Conservation (phyloP, 2,329 filamentous ascomycete species). For the Aspergillus alliaceus region DNA sequence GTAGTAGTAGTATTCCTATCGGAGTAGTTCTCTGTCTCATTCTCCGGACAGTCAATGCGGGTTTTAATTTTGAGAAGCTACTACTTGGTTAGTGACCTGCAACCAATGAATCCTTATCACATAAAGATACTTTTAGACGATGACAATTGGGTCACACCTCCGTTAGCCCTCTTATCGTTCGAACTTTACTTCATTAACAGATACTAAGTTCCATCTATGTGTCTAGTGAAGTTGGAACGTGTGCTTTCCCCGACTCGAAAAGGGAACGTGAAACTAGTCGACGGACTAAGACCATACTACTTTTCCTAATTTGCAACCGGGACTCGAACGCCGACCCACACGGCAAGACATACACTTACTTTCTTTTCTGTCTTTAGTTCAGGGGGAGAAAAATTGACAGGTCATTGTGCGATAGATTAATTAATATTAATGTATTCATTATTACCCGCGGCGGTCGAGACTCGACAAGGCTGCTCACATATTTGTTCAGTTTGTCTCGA, state of each 20-base stretch:
- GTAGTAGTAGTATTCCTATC: too few species aligned
- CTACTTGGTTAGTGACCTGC: background rate
- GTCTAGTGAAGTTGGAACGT: background rate
- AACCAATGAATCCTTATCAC: background rate
- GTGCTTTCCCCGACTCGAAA: background rate
- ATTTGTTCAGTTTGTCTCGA: background rate
- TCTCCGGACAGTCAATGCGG: too few species aligned
- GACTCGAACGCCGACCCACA: background rate
- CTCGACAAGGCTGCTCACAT: background rate
- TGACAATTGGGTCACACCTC: background rate
- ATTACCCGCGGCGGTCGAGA: background rate
- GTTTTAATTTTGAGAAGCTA: background rate
- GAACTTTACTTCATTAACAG: background rate
- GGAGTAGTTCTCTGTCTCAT: too few species aligned
- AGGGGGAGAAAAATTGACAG: background rate
- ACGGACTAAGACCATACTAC: background rate
- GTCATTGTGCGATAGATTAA: background rate
- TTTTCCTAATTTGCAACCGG: background rate
- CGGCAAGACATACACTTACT: background rate
- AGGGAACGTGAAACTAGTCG: background rate
- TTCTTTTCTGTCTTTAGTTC: background rate
- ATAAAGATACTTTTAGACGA: background rate
- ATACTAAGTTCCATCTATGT: background rate
- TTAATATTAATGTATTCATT: background rate
- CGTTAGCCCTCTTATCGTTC: background rate